Base-by-base conservation (phyloP, 768 basidiomycete genomes). In the Suillus subluteus region DNA sequence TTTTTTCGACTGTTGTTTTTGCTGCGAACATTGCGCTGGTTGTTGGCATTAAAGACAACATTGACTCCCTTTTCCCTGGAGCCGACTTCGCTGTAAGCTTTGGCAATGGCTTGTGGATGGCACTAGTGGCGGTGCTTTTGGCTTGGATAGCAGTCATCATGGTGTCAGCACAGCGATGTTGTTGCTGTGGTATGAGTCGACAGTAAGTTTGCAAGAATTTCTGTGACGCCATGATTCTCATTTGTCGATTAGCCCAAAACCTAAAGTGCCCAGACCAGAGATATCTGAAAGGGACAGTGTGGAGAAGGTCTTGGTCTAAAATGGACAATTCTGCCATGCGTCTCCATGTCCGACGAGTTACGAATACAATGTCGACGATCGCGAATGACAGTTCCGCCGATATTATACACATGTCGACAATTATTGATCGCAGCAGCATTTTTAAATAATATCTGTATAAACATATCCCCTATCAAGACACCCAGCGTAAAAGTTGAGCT, bases 51-150 rank as follows among this genome's bases (percentile, higher is more conserved):
- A 80, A 77, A 71, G 70, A 79, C 61, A 76, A 85, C 55, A 73
- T 92, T 32, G 43, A 77, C 37, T 71, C 75, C 15, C 40, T 85
- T 16, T 62, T 73, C 26, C 73, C 82, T 0, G 78, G 75, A 9
- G 78, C 82, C 56, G 68, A 76, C 55, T 80, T 92, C 35, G 75
- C 70, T 0, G 82, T 89, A 11, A 67, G 75, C 15, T 91, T 85
- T 75, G 91, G 92, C n/a, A 87, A 88, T 67, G 91, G 76, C 11
- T 84, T 89, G 9, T 93, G 91, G 91, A 85, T 94, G 86, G 82
- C 87, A n/a, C 70, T 92, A 50, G 80, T 72, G 5, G 87, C 85
- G 18, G 76, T 86, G 62, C 68, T 86, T 12, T 74, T 86, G 68
- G 82, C 85, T 2, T 92, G 91, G 89, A 54, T 84, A 3, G 85